Evolutionary conservation across 257 asterid genomes (phyloP).

Genomic region (Nicotiana noctiflora): DNA sequence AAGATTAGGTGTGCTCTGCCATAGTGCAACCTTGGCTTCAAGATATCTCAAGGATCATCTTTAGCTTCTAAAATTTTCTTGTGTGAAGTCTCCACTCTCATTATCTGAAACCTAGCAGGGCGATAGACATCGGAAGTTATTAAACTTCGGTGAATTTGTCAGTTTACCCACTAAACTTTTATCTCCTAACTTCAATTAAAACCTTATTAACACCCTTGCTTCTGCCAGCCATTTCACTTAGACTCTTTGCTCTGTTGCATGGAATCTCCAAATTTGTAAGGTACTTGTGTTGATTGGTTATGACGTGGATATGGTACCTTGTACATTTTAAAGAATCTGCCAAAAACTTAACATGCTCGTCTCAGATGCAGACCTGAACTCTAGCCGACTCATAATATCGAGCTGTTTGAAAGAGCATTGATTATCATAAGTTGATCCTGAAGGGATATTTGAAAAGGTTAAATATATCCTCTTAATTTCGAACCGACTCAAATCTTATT

Average conservation of each 20-base stretch:
- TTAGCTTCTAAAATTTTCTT: neutral
- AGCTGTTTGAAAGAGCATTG: neutral
- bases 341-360: neutral
- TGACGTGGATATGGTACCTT: neutral
- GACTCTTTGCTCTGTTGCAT: neutral
- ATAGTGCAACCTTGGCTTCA: neutral
- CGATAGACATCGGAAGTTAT: neutral
- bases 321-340: neutral
- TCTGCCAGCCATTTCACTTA: neutral
- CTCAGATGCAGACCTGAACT: neutral
- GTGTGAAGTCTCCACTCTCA: neutral
- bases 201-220: neutral
- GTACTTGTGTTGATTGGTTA: constrained; percentile 3
- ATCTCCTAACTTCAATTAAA: neutral
- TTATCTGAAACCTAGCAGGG: neutral
- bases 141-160: neutral
- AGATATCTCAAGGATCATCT: neutral
- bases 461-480: neutral
- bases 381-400: neutral
- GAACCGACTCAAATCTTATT: neutral
- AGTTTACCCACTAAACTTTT: neutral
- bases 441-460: neutral
- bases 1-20: neutral
- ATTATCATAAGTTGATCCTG: neutral
- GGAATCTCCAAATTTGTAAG: neutral